Percentiles rank a stretch among this genome's conserved stretches.
Evolutionary conservation across 1,284 basidiomycete genomes (phyloP).

Genomic region (Ganoderma lucidum): DNA sequence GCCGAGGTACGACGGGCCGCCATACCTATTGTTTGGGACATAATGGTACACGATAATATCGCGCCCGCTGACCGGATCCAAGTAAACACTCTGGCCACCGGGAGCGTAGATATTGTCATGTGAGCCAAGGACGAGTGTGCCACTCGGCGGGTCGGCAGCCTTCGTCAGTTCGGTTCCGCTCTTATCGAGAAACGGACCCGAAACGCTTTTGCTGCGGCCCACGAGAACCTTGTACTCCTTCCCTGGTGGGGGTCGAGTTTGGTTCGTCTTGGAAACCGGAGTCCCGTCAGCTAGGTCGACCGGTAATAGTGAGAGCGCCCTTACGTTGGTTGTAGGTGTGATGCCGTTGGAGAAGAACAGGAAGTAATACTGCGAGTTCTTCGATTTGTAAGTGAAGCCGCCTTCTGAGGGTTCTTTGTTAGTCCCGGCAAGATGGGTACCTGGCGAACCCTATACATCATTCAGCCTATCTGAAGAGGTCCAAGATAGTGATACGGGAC

Average conservation of each 20-base stretch:
- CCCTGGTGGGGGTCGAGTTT: constrained; percentile 36
- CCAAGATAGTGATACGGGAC: background rate
- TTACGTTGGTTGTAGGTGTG: constrained; percentile 2
- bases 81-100: constrained; percentile 34
- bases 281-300: background rate
- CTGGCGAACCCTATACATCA: constrained; percentile 10
- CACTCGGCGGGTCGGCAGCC: constrained; percentile 28
- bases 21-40: constrained; percentile 14
- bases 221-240: constrained; percentile 40
- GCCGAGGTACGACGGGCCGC: constrained; percentile 14
- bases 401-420: constrained; percentile 10
- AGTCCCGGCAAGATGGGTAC: constrained; percentile 7
- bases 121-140: constrained; percentile 42
- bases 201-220: constrained; percentile 38
- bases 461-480: background rate
- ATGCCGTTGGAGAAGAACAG: constrained; percentile 16
- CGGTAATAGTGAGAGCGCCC: background rate
- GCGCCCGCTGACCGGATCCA: constrained; percentile 21
- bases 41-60: constrained; percentile 30
- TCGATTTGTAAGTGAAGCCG: constrained; percentile 16
- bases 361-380: constrained; percentile 11
- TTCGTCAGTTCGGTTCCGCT: constrained; percentile 34
- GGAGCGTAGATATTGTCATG: constrained; percentile 46
- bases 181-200: constrained; percentile 41
- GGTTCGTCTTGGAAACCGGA: constrained; percentile 8